Evolutionary conservation across 768 basidiomycete genomes (phyloP).

Genomic region (Lactarius evosmus): DNA sequence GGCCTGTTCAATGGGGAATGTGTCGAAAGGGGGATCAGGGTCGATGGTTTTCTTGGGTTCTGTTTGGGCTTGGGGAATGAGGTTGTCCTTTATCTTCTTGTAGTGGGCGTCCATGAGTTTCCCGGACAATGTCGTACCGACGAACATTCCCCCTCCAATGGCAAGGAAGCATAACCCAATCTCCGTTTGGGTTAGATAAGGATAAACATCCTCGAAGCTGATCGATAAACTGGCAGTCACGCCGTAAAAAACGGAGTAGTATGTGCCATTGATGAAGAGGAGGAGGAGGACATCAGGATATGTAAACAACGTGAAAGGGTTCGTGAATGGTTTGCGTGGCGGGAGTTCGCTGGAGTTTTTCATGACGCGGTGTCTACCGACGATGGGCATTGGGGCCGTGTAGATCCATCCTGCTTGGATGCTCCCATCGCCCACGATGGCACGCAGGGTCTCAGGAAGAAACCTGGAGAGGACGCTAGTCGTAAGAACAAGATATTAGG

Average conservation of each 20-base stretch:
- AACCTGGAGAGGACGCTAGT: conserved; percentile 32
- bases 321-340: conserved; percentile 41
- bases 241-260: conserved; percentile 57
- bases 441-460: conserved; percentile 49
- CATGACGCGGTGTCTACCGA: conserved; percentile 28
- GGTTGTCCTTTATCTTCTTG: conserved; percentile 37
- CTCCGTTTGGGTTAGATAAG: conserved; percentile 55
- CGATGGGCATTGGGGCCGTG: conserved; percentile 36
- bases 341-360: conserved; percentile 14
- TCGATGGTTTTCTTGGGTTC: conserved; percentile 30
- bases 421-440: conserved; percentile 43
- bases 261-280: conserved; percentile 50
- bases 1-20: conserved; percentile 61
- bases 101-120: conserved; percentile 67
- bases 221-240: conserved; percentile 60
- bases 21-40: conserved; percentile 31
- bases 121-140: conserved; percentile 59
- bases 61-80: conserved; percentile 23
- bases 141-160: conserved; percentile 65
- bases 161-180: conserved; percentile 78
- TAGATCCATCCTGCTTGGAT: conserved; percentile 35
- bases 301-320: conserved; percentile 54
- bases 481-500: neutral
- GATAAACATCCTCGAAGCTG: conserved; percentile 56
- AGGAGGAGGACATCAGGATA: conserved; percentile 56